A percentile compares a stretch with the other conserved stretches of the same genome.
These are phyloP conservation scores for Parathielavia hyrcaniae DNA, from an alignment of 495 filamentous ascomycete species.

Conservation along the genomic window DNA sequence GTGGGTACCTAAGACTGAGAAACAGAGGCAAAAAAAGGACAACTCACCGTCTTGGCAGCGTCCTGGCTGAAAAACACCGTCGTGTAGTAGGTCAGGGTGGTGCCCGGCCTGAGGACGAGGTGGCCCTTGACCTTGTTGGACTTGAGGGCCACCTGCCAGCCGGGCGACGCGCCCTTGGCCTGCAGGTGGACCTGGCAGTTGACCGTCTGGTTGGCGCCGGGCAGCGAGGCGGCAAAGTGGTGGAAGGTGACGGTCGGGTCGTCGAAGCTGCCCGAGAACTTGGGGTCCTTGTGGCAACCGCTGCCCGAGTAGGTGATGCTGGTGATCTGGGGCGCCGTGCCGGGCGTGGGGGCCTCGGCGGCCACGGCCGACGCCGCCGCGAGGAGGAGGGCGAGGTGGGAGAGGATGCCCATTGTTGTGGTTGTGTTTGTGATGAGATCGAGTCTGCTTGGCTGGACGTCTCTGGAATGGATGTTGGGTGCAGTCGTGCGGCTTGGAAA, in stretches of 20 bases:
- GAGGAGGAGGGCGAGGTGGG: constrained; percentile 23
- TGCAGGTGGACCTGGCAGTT: constrained; percentile 41
- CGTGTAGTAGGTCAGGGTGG: constrained; percentile 33
- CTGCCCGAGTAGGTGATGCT: constrained; percentile 37
- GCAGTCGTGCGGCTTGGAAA: neutral
- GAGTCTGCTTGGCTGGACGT: neutral
- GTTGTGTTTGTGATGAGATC: neutral
- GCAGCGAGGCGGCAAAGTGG: constrained; percentile 31
- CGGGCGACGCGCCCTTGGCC: constrained; percentile 29
- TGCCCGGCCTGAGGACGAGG: constrained; percentile 32
- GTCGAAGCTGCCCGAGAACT: constrained; percentile 32
- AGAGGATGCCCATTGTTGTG: constrained; percentile 29
- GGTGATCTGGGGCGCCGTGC: constrained; percentile 27
- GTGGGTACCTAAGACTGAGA: neutral
- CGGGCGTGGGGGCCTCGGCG: constrained; percentile 17
- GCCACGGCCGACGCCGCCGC: constrained; percentile 23
- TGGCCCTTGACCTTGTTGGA: constrained; percentile 34
- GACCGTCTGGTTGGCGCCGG: constrained; percentile 28
- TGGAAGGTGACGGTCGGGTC: constrained; percentile 33
- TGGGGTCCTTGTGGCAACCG: constrained; percentile 35
- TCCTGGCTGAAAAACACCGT: constrained; percentile 39
- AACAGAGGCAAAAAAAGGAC: neutral
- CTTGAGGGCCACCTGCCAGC: constrained; percentile 41
- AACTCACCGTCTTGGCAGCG: constrained; percentile 34
- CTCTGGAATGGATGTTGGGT: neutral